Evolutionary conservation across 768 basidiomycete genomes (phyloP), one percentile per base, ranked within the genome.

Genomic region (Kwoniella dendrophila): DNA sequence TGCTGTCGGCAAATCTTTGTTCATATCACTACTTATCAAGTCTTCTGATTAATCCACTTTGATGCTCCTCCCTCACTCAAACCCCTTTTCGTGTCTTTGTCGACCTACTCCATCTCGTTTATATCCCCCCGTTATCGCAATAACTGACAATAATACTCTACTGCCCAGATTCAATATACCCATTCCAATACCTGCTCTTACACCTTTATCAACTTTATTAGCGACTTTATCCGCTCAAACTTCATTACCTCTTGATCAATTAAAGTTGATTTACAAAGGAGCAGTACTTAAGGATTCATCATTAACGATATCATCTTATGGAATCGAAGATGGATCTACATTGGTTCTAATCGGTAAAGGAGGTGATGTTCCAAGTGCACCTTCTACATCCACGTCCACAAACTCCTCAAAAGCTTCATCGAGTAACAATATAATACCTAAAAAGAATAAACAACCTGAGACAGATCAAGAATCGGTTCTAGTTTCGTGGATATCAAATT

Each of bases 241-340:
- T 2, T 86, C 87, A 56, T 83, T 97, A 12, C 85, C 88, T 0
- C 77, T 80, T 29, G 72, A 83, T 66, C 84, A 85, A 29, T 90
- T 96, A 84, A 91, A 92, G 77, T 84, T 98, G 72, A 86, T 98
- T 66, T 87, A 89, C 80, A 86, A 88, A 47, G 95, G 95, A 38
- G 92, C 90, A 1, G 85, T 96, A 78, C 88, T 97, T 85, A 88
- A 87, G 68, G 91, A 95, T 75, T 87, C 75, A 75, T 80, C 60
- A 84, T 85, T 7, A 84, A 87, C 50, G 68, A 87, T 94, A 66
- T 86, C 90, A 12, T 82, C 88, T 1, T 94, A 92, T 78, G 83
- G 85, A 52, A 82, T 97, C 66, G 84, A 83, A 51, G 82, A 84
- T 43, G 86, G 87, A 59, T 86, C 88, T 3, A 85, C 83, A 56